Evolutionary conservation across 2,329 filamentous ascomycete species (phyloP).

Genomic region (Hypoxylon sp.): DNA sequence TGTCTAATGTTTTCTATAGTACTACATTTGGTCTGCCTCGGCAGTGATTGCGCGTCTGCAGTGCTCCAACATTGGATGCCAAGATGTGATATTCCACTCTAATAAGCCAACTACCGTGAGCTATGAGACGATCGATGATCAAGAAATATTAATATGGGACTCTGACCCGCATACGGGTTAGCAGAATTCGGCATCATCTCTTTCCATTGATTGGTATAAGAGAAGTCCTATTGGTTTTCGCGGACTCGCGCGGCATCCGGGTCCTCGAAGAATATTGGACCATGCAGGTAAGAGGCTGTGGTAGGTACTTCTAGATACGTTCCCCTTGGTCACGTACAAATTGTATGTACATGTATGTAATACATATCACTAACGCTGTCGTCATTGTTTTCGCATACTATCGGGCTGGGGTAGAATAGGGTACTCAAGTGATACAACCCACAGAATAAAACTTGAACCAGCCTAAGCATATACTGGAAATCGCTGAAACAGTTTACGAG

Average conservation of each 20-base stretch:
- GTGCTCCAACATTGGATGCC: not conserved
- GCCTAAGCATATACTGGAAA: not conserved
- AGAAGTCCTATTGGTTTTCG: not conserved
- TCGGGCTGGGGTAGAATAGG: not conserved
- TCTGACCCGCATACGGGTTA: not conserved
- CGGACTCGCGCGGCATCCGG: not conserved
- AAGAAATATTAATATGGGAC: not conserved
- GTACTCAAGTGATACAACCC: not conserved
- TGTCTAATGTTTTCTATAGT: not conserved
- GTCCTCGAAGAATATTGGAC: not conserved
- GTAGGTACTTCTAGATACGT: not conserved
- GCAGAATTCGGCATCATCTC: too few relatives aligned
- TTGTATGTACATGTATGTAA: not conserved
- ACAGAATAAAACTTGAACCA: slow-evolving; percentile 3
- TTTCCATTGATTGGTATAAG: not conserved
- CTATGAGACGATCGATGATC: not conserved
- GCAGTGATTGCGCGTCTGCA: slow-evolving; percentile 14
- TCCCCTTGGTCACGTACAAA: not conserved
- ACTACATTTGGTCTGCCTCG: slow-evolving; percentile 32
- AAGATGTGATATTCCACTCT: slow-evolving; percentile 4
- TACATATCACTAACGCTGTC: slow-evolving; percentile 6
- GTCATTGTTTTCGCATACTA: slow-evolving; percentile 14
- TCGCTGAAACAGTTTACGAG: not conserved
- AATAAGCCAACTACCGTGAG: not conserved
- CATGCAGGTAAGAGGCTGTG: not conserved